Evolutionary conservation across 2,329 filamentous ascomycete species (phyloP).

Genomic region (Pseudogymnoascus sp.): DNA sequence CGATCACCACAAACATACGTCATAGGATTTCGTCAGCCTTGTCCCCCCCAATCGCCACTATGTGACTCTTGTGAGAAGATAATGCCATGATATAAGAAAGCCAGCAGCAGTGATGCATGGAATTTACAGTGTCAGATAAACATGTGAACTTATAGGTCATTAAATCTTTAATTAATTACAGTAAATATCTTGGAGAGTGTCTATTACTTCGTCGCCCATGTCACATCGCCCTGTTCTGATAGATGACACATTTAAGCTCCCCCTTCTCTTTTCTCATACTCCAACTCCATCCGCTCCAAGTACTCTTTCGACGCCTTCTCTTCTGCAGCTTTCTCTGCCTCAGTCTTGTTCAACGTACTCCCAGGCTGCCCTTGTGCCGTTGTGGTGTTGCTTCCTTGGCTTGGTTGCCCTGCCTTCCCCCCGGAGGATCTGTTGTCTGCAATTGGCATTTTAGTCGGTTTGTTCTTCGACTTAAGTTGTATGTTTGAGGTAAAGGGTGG

Average conservation of each 20-base stretch:
- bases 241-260: background rate
- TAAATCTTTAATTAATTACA: conserved; percentile 1
- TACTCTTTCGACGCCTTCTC: background rate
- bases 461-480: background rate
- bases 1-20: background rate
- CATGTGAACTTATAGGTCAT: background rate
- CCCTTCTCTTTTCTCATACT: background rate
- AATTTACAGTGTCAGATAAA: background rate
- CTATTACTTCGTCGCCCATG: background rate
- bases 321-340: background rate
- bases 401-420: background rate
- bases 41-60: background rate
- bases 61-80: background rate
- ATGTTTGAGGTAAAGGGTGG: background rate
- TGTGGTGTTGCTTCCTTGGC: background rate
- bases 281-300: background rate
- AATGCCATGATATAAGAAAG: background rate
- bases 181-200: background rate
- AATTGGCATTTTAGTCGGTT: background rate
- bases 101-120: background rate
- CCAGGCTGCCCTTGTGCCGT: background rate
- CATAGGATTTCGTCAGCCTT: background rate
- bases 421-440: background rate
- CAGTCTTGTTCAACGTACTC: background rate
- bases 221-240: background rate